Percentiles rank a stretch among this genome's conserved stretches.
These are phyloP conservation scores for Thyridium curvatum DNA, from an alignment of 2,329 filamentous ascomycete species.

Conservation along the genomic window DNA sequence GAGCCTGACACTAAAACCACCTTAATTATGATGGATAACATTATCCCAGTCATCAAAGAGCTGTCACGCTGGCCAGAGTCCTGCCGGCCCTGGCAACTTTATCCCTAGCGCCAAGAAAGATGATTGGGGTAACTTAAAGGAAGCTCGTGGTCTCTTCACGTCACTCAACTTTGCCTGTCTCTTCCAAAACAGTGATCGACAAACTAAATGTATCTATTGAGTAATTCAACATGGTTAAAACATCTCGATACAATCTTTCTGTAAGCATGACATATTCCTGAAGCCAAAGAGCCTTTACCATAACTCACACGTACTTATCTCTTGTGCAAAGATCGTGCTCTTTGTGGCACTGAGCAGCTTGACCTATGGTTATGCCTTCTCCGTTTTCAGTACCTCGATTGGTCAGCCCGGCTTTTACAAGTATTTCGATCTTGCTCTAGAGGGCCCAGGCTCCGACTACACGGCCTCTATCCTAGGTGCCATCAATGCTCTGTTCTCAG, in stretches of 20 bases:
- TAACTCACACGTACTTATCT: not conserved
- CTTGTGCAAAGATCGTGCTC: conserved; percentile 1
- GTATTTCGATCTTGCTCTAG: conserved; percentile 3
- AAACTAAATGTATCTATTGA: too few relatives aligned
- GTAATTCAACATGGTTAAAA: not conserved
- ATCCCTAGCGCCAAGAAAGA: too few relatives aligned
- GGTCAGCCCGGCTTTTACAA: conserved; percentile 5
- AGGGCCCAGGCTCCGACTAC: conserved; percentile 2
- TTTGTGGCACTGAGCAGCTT: conserved; percentile 7
- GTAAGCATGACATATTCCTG: not conserved
- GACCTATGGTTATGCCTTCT: conserved; percentile 7
- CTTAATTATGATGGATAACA: too few relatives aligned
- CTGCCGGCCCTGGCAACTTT: too few relatives aligned
- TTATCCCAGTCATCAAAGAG: too few relatives aligned
- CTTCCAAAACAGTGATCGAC: too few relatives aligned
- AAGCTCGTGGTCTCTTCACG: too few relatives aligned
- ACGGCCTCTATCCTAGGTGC: conserved; percentile 5
- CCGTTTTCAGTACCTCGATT: conserved; percentile 5
- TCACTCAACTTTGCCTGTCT: too few relatives aligned
- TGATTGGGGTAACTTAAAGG: too few relatives aligned
- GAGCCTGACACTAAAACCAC: too few relatives aligned
- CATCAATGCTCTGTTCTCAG: conserved; percentile 6
- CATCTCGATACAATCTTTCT: not conserved
- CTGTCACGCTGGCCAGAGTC: too few relatives aligned
- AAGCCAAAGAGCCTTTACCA: too few relatives aligned